phyloP scores from a whole-genome alignment of 192 early-diverging fungal species.

The Entophlyctis helioformis region DNA sequence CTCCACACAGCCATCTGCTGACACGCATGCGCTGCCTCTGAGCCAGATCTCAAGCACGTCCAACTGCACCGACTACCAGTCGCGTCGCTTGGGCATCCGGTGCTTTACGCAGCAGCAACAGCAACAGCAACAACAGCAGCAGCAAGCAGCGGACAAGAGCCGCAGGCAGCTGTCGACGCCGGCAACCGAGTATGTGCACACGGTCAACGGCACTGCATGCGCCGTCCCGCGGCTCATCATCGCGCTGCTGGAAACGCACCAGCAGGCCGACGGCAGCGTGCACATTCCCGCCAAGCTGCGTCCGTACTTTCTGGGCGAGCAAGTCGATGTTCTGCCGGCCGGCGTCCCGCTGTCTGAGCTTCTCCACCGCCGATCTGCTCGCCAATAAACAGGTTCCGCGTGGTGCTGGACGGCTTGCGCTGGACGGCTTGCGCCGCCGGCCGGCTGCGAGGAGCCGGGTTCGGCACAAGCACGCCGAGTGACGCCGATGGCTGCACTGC shows the following conservation, averaged over 20 bases:
- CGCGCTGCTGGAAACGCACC: constrained; percentile 76
- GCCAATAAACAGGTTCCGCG: too few species aligned
- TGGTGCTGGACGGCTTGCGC: too few species aligned
- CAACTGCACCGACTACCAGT: constrained; percentile 91
- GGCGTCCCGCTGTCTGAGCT: too few species aligned
- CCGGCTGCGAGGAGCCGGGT: too few species aligned
- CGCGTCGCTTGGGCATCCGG: constrained; percentile 69
- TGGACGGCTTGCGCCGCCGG: too few species aligned
- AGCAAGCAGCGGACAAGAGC: too few species aligned
- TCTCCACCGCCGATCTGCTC: too few species aligned
- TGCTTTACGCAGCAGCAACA: constrained; percentile 37
- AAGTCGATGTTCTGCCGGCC: constrained; percentile 4
- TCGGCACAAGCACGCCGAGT: too few species aligned
- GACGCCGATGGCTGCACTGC: too few species aligned
- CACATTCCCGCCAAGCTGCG: constrained; percentile 55
- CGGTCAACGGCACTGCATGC: constrained; percentile 85
- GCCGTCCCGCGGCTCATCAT: constrained; percentile 83
- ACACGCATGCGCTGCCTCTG: constrained; percentile 1
- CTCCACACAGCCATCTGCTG: too few species aligned
- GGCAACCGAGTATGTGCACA: constrained; percentile 66
- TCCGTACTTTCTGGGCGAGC: constrained; percentile 39
- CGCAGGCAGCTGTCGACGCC: too few species aligned
- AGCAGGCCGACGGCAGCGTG: constrained; percentile 57
- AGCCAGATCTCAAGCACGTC: constrained; percentile 77
- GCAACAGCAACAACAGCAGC: too few species aligned